phyloP scores from a whole-genome alignment of 2,329 filamentous ascomycete species.

The Chrysoporthe cubensis region DNA sequence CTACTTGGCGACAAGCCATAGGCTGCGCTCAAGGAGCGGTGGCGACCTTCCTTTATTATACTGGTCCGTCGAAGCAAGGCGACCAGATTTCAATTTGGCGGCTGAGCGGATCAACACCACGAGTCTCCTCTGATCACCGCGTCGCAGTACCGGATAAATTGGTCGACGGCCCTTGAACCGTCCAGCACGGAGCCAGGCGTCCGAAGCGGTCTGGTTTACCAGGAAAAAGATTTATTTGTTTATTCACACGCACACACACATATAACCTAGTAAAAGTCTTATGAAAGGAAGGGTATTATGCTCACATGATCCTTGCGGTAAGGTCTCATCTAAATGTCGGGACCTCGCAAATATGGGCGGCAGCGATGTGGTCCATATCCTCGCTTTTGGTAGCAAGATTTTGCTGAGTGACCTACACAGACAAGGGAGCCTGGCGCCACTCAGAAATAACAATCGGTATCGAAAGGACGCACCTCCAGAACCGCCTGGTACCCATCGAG shows the following conservation, averaged over 20 bases:
- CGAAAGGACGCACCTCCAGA: not conserved
- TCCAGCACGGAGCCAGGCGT: slow-evolving; percentile 15
- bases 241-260: not conserved
- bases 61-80: not conserved
- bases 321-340: not conserved
- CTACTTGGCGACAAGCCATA: too few relatives aligned
- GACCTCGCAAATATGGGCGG: too few relatives aligned
- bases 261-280: not conserved
- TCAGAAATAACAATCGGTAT: not conserved
- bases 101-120: not conserved
- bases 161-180: not conserved
- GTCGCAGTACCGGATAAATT: slow-evolving; percentile 23
- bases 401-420: not conserved
- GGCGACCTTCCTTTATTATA: not conserved
- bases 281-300: not conserved
- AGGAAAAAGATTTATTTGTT: not conserved
- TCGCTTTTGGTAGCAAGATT: not conserved
- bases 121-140: not conserved
- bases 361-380: not conserved
- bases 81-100: not conserved
- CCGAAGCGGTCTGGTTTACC: slow-evolving; percentile 2
- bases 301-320: not conserved
- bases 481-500: not conserved
- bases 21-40: not conserved
- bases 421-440: not conserved